Conservation (phyloP, 768 basidiomycete genomes). For the Coprinopsis strossmayeri region DNA sequence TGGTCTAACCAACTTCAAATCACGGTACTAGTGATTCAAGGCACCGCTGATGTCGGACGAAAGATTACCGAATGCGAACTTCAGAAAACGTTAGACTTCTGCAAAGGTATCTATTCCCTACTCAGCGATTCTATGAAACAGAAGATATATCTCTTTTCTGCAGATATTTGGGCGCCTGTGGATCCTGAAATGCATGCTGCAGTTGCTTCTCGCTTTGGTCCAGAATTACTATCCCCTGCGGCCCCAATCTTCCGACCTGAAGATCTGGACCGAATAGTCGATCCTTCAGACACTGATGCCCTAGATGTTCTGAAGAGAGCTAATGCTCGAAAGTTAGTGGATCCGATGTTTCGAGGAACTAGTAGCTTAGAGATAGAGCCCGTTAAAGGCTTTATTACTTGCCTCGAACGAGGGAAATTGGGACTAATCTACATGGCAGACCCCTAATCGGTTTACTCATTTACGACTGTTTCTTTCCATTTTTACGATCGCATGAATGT, state of each 20-base stretch:
- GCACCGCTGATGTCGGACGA: constrained; percentile 17
- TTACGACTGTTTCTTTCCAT: neutral
- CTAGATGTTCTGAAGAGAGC: constrained; percentile 12
- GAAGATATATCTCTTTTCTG: neutral
- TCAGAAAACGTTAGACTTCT: constrained; percentile 16
- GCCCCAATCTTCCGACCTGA: constrained; percentile 19
- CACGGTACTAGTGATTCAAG: constrained; percentile 20
- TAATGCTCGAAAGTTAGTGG: constrained; percentile 16
- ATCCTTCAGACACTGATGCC: constrained; percentile 15
- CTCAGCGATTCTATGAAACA: too few relatives aligned
- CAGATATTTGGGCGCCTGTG: constrained; percentile 21
- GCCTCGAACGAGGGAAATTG: constrained; percentile 12
- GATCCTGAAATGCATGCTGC: constrained; percentile 20
- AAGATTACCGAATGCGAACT: constrained; percentile 14
- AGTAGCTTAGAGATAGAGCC: constrained; percentile 11
- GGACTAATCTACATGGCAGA: constrained; percentile 8
- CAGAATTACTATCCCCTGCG: constrained; percentile 17
- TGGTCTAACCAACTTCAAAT: neutral
- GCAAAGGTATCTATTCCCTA: constrained; percentile 12
- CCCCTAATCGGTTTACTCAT: neutral
- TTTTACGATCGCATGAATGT: neutral
- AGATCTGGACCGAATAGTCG: constrained; percentile 14
- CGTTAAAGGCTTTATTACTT: constrained; percentile 13
- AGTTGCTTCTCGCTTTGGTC: constrained; percentile 19
- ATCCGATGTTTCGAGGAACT: constrained; percentile 14